A percentile compares a stretch with the other conserved stretches of the same genome.
These are phyloP conservation scores for Vickermania spadyakhi DNA, from an alignment of 208 protist genomes.

Conservation along the genomic window DNA sequence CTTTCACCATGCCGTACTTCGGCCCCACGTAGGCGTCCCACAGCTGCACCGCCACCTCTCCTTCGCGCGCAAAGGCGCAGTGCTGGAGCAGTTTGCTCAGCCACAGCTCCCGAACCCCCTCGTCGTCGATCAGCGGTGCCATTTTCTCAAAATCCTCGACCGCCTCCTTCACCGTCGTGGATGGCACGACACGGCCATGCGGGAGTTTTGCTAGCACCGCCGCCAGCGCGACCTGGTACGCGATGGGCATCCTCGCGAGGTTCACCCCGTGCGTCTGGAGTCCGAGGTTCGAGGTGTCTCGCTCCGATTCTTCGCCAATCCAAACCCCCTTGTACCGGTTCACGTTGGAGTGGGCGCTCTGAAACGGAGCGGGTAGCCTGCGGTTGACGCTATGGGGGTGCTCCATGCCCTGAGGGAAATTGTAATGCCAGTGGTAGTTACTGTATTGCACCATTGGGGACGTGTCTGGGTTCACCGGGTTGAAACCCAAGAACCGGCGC, in stretches of 20 bases:
- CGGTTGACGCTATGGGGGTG: slow-evolving; percentile 74
- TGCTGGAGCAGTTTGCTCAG: slow-evolving; percentile 82
- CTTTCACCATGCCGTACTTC: slow-evolving; percentile 59
- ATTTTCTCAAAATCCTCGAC: slow-evolving; percentile 61
- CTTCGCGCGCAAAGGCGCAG: slow-evolving; percentile 66
- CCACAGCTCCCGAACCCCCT: slow-evolving; percentile 55
- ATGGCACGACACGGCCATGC: slow-evolving; percentile 59
- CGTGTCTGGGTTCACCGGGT: slow-evolving; percentile 77
- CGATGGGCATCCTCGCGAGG: slow-evolving; percentile 40
- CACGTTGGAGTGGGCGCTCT: slow-evolving; percentile 44
- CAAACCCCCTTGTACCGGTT: slow-evolving; percentile 84
- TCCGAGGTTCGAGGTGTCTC: neutral
- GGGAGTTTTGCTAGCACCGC: slow-evolving; percentile 79
- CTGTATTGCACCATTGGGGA: slow-evolving; percentile 85
- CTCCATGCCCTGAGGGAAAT: slow-evolving; percentile 82
- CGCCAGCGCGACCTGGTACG: slow-evolving; percentile 63
- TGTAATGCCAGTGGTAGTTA: slow-evolving; percentile 88
- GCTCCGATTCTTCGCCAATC: slow-evolving; percentile 47
- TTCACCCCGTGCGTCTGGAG: neutral
- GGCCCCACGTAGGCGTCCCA: slow-evolving; percentile 57
- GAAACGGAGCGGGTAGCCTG: slow-evolving; percentile 50
- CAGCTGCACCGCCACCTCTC: slow-evolving; percentile 48
- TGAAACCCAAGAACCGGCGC: slow-evolving; percentile 50
- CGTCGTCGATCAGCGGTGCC: slow-evolving; percentile 60
- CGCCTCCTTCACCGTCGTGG: slow-evolving; percentile 66